Conservation (phyloP, 495 filamentous ascomycete genomes). For the Pyronema omphalodes region DNA sequence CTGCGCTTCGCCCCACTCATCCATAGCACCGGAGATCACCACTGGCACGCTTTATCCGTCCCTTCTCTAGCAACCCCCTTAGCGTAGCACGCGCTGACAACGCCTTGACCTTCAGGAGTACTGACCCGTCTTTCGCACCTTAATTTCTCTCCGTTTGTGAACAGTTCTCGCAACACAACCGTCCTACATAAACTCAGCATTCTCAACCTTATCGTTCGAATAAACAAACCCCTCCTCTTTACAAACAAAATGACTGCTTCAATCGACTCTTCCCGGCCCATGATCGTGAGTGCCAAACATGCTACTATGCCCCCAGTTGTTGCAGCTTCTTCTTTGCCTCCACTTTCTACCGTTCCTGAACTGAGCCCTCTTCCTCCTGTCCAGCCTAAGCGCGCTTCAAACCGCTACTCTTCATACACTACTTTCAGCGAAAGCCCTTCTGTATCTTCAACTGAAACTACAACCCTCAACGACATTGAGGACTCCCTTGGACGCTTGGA, state of each 20-base stretch:
- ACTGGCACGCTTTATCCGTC: no score
- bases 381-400: conserved; percentile 15
- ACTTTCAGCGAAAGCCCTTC: conserved; percentile 15
- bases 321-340: neutral
- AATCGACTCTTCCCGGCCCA: conserved; percentile 22
- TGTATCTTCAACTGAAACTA: conserved; percentile 14
- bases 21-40: no score
- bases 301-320: neutral
- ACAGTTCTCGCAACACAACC: no score
- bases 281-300: conserved; percentile 17
- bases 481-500: conserved; percentile 76
- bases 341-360: conserved; percentile 2
- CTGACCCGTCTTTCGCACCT: no score
- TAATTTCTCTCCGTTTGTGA: no score
- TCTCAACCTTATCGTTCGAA: no score
- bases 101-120: no score
- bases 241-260: conserved; percentile 15
- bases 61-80: no score
- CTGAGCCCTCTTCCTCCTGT: neutral
- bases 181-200: no score
- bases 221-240: neutral
- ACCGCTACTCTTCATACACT: conserved; percentile 20
- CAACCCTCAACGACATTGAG: conserved; percentile 38
- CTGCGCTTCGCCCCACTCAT: no score
- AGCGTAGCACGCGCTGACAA: no score